Base-by-base conservation (phyloP, 345 rosid species). In the Euphorbia lathyris region DNA sequence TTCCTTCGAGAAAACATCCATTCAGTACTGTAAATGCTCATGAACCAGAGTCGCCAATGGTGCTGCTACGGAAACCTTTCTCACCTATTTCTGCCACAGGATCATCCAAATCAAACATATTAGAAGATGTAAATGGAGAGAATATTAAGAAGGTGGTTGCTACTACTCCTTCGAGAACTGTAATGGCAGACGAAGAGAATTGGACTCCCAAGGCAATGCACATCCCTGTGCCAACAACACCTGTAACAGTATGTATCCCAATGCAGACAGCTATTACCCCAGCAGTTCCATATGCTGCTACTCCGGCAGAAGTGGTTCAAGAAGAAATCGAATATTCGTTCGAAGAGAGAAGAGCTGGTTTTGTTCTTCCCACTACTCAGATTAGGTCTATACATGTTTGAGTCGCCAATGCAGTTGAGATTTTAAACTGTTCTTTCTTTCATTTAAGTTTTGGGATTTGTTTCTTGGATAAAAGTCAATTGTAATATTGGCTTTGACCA, bases 331-430 rank as follows among this genome's bases (percentile, higher is more conserved):
- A 92, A 58, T 89, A 88, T 70, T 92, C 98, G 3, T 95, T 92
- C 12, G 96, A 95, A 81, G 99, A 95, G 83, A 79, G 83, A 80
- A 85, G 97, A 77, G 91, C 91, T 22, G 98, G 96, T 38, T 89
- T 84, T 66, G 70, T 85, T 77, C 77, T 85, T 76, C 86, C 89
- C 9, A 71, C 57, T 45, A 38, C 78, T 20, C 77, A 76, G 40
- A 63, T 83, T 22, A 72, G 83, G 82, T 75, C 77, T 7, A 55
- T 74, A 62, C 72, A 40, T 25, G 72, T 67, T 34, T 56, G 58
- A 74, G 13, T 25, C 25, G 55, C 22, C 25, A n/a, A 17, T 48
- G 55, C n/a, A 27, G 13, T 23, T 59, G 16, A 53, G 55, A 19
- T 61, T 26, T 36, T 22, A 27, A 23, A 27, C 26, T 19, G 63